phyloP scores from a whole-genome alignment of 2,329 filamentous ascomycete genomes.

The Fusarium dlaminii region DNA sequence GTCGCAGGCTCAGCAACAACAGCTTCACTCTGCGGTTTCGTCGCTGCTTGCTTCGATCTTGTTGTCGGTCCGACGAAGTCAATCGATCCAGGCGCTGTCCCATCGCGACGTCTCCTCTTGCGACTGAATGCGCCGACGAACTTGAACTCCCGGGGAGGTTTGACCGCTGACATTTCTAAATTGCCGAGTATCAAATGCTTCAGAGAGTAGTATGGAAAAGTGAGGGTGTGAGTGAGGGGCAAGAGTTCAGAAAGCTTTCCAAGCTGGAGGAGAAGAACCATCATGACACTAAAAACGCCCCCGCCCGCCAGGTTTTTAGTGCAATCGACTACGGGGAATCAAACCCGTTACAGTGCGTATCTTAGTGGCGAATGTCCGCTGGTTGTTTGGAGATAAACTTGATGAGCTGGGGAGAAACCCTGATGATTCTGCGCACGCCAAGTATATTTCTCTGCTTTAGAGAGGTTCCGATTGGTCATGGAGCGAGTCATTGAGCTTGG shows the following conservation, averaged over 20 bases:
- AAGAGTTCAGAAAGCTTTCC: not conserved
- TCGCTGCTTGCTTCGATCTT: not conserved
- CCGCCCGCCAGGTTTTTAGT: not conserved
- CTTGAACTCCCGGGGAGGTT: not conserved
- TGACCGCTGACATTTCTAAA: not conserved
- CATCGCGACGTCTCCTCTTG: not conserved
- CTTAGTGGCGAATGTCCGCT: not conserved
- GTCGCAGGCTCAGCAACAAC: not conserved
- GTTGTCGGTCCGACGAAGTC: not conserved
- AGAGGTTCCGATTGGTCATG: no score
- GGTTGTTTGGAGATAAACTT: not conserved
- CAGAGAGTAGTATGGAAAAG: not conserved
- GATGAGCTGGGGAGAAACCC: not conserved
- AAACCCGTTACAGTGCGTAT: not conserved
- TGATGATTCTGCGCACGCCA: not conserved
- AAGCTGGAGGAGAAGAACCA: not conserved
- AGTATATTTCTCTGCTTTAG: not conserved
- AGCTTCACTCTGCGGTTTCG: not conserved
- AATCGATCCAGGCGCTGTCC: not conserved
- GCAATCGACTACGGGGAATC: not conserved
- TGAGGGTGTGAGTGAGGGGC: not conserved
- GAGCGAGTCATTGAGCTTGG: fast-evolving
- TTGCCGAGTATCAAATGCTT: no score
- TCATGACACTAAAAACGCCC: not conserved
- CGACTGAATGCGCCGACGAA: not conserved